Base-by-base conservation (phyloP, 177 flowering plant species). In the Vitis hybrid region DNA sequence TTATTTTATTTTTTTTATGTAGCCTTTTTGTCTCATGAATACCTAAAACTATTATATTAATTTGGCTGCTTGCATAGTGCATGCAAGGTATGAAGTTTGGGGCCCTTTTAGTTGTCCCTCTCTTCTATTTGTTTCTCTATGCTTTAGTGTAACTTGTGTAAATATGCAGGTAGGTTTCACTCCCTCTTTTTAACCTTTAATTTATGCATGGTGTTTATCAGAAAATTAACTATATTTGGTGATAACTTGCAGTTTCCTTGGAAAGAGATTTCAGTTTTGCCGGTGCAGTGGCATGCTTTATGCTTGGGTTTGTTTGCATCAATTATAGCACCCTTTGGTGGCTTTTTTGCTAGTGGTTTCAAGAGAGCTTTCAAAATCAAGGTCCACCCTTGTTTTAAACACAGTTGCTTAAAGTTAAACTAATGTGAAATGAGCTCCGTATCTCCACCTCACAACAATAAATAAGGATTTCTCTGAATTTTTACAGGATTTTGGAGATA, bases 271-370 rank as follows among this genome's bases (percentile, higher is more conserved):
- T 47, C 86, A 33, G 66, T 95, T 71, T 70, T 89, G 68, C 99
- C 98, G 11, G 96, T 90, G 63, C 99, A 95, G 68, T 88, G 92
- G 95, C 99, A 95, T 82, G 96, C 96, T 59, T 63, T 95, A 59
- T 82, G 88, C 7, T 82, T 95, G 68, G 99, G 98, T 66, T 80
- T 93, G 68, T 95, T 95, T 77, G 92, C 98, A 65, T 95, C 99
- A 20, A 89, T 92, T 58, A 95, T 95, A 75, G 99, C 99, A 71
- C 99, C 99, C 66, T 95, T 95, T 83, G 99, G 99, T 72, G 99
- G 99, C 24, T 95, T 95, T 72, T 95, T 95, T 74, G 99, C 99
- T 1, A 95, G 99, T 78, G 99, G 99, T 24, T 93, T 95, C 73
- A 95, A 95, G 75, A 84, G 99, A 82, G 99, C 99, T 58, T 95